Conservation (phyloP, 1,284 basidiomycete species). For the Pholiota adiposa region DNA sequence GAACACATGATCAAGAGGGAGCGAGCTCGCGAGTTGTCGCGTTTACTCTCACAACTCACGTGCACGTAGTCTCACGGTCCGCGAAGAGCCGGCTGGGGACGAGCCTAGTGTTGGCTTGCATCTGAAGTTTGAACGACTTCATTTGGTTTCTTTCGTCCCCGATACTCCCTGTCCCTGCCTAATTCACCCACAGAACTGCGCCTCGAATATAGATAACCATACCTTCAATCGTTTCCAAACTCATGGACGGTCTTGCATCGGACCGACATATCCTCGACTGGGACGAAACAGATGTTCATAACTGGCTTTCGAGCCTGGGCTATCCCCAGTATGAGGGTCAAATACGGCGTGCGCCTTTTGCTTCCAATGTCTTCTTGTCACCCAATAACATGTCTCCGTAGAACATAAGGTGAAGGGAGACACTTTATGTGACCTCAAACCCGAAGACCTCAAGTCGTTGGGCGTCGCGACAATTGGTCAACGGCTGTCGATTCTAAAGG, state of each 20-base stretch:
- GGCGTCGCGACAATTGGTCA: conserved; percentile 88
- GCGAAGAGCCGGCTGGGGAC: too few relatives aligned
- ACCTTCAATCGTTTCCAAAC: not conserved
- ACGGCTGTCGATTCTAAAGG: conserved; percentile 85
- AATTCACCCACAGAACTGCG: not conserved
- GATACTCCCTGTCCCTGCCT: conserved; percentile 1
- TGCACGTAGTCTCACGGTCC: too few relatives aligned
- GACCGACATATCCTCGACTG: conserved; percentile 71
- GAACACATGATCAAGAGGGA: too few relatives aligned
- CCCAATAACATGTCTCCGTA: conserved; percentile 35
- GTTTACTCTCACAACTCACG: too few relatives aligned
- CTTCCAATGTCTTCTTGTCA: conserved; percentile 18
- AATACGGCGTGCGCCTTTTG: conserved; percentile 59
- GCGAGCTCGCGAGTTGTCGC: too few relatives aligned
- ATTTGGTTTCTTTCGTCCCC: conserved; percentile 7
- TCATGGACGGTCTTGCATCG: conserved; percentile 32
- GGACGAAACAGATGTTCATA: conserved; percentile 82
- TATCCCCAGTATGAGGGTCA: conserved; percentile 81
- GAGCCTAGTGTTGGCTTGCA: too few relatives aligned
- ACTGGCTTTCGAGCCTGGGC: conserved; percentile 75
- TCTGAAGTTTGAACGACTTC: too few relatives aligned
- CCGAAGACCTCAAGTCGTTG: conserved; percentile 81
- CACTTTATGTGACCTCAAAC: conserved; percentile 81
- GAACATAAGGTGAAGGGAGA: conserved; percentile 93
- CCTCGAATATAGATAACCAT: not conserved